phyloP scores from a whole-genome alignment of 176 grass and related monocot species.

The Bromus sterilis region DNA sequence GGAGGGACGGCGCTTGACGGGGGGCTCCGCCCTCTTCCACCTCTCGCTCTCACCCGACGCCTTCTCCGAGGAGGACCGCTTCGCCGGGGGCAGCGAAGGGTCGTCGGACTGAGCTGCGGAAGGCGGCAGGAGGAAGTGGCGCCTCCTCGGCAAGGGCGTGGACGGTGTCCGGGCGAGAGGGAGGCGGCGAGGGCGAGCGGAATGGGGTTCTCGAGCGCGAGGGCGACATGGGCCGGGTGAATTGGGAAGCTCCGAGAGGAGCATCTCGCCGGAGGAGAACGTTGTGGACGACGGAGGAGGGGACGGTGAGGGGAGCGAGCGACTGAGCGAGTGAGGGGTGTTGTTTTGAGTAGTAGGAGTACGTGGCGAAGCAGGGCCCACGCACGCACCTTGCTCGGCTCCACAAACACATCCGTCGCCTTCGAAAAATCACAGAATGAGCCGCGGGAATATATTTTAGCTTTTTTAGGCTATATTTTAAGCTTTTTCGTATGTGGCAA shows the following conservation, averaged over 20 bases:
- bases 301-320: not conserved
- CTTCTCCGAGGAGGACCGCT: not conserved
- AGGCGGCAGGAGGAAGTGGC: not conserved
- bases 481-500: too few species aligned
- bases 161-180: not conserved
- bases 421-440: not conserved
- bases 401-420: not conserved
- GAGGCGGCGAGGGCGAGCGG: not conserved
- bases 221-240: conserved; percentile 18
- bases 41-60: not conserved
- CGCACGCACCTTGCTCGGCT: not conserved
- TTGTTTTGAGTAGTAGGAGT: not conserved
- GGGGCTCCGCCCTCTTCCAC: conserved; percentile 12
- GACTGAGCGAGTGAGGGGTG: not conserved
- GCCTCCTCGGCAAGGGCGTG: not conserved
- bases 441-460: too few species aligned
- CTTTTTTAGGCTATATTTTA: too few species aligned
- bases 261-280: conserved; percentile 28
- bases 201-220: not conserved
- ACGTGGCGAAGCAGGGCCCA: not conserved
- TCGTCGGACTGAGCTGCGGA: not conserved
- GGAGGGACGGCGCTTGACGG: conserved; percentile 2
- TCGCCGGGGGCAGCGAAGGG: not conserved
- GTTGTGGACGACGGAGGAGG: conserved; percentile 22
- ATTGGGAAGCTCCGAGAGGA: conserved; percentile 21